Evolutionary conservation across 2,329 filamentous ascomycete species (phyloP).

Genomic region (Stachybotrys echinatus): DNA sequence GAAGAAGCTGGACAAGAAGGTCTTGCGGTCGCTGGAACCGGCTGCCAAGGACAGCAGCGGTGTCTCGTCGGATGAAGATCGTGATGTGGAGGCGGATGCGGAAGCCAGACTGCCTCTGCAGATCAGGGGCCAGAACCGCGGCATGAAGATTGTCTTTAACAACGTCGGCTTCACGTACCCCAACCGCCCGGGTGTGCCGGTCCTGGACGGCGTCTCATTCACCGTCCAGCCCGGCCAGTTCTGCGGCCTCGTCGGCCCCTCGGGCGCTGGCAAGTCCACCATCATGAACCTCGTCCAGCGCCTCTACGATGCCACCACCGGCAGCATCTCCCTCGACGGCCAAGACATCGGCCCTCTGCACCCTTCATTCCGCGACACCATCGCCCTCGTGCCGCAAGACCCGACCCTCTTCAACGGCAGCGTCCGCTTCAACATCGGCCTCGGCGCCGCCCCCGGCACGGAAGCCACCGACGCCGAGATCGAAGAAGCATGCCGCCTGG

Average conservation of each 20-base stretch:
- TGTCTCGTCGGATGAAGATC: not conserved
- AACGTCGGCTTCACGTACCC: conserved; percentile 63
- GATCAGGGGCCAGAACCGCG: conserved; percentile 19
- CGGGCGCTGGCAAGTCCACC: conserved; percentile 63
- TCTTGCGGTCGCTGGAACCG: not conserved
- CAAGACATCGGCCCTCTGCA: conserved; percentile 37
- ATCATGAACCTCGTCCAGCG: conserved; percentile 51
- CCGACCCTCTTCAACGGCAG: conserved; percentile 53
- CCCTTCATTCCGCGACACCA: conserved; percentile 42
- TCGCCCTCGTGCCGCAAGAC: conserved; percentile 54
- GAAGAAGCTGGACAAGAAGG: conserved; percentile 11
- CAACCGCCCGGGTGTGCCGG: conserved; percentile 50
- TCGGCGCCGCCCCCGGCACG: conserved; percentile 49
- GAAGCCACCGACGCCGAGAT: conserved; percentile 56
- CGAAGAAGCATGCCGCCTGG: conserved; percentile 59
- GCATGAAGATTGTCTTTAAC: conserved; percentile 47
- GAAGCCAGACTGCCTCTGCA: conserved; percentile 13
- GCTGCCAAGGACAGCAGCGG: conserved; percentile 1
- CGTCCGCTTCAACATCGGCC: conserved; percentile 49
- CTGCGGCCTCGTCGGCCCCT: conserved; percentile 59
- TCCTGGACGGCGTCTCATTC: conserved; percentile 52
- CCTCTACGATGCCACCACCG: conserved; percentile 39
- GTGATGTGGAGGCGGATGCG: conserved; percentile 33
- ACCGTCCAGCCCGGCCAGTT: conserved; percentile 55
- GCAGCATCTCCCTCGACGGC: conserved; percentile 38